Evolutionary conservation across 768 basidiomycete species (phyloP), one percentile per base, ranked within the genome.

Genomic region (Suillus clintonianus): DNA sequence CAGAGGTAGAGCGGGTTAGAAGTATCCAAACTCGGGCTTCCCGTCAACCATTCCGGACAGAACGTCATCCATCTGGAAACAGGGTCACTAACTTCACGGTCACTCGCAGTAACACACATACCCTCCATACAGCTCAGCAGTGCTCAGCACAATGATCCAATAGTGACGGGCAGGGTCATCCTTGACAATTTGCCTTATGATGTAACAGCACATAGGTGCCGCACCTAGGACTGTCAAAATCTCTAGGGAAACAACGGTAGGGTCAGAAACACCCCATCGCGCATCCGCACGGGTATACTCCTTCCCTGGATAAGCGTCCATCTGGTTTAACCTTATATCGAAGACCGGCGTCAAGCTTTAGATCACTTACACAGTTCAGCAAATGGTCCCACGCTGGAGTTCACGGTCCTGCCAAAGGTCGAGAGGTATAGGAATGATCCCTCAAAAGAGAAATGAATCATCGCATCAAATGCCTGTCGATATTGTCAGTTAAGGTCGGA

Each of bases 11-110:
- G 76, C 32, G 80, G 77, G 68, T 92, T 91, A 9, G 88, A 89
- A 0, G 85, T 91, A 69, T 90, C 82, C 60, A 94, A 76, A 72
- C 83, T 90, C 0, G 87, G 86, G 69, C 85, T 90, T 22, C 90
- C 91, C 1, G 84, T 87, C 55, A 94, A 77, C 91, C 91, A 94
- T 76, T 94, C 92, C 1, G 92, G 92, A 70, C 87, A 89, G 77
- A 94, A 94, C 3, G 92, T 94, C 92, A 94, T 93, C 88, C 88
- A 93, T 36, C 88, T 89, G 64, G 1, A 42, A 17, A 14, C 58
- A 17, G 34, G 48, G 32, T 55, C 42, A 19, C 60, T 47, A 56
- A 54, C 22, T 11, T 15, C 17, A 6, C 42, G 32, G 9, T 5
- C 27, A 41, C 13, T 47, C 17, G 5, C 8, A 39, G 19, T 7